A percentile compares a stretch with the other conserved stretches of the same genome.
phyloP scores from a whole-genome alignment of 2,329 filamentous ascomycete genomes.

The Penicillium sp. region DNA sequence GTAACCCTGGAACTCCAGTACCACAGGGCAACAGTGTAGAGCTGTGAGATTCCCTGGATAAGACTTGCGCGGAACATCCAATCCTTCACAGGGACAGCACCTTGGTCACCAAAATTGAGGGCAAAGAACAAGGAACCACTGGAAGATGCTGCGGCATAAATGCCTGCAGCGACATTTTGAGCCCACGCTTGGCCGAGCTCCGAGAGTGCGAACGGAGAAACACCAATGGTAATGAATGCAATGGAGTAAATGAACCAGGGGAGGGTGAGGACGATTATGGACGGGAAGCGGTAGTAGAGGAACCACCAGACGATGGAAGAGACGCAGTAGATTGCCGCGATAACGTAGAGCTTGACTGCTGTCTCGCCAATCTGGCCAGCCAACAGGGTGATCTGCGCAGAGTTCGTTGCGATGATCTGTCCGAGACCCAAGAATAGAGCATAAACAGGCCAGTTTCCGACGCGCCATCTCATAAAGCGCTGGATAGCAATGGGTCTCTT shows the following conservation, averaged over 20 bases:
- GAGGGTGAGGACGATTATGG: slow-evolving; percentile 55
- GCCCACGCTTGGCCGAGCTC: slow-evolving; percentile 51
- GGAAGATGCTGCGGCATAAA: slow-evolving; percentile 62
- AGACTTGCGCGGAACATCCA: slow-evolving; percentile 66
- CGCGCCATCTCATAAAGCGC: slow-evolving; percentile 54
- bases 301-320: slow-evolving; percentile 63
- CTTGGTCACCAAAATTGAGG: slow-evolving; percentile 65
- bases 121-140: slow-evolving; percentile 66
- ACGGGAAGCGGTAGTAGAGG: slow-evolving; percentile 57
- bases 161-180: slow-evolving; percentile 59
- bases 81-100: slow-evolving; percentile 59
- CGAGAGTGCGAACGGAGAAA: slow-evolving; percentile 53
- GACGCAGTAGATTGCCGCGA: slow-evolving; percentile 58
- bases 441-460: slow-evolving; percentile 64
- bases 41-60: slow-evolving; percentile 65
- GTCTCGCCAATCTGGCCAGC: slow-evolving; percentile 62
- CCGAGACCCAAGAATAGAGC: slow-evolving; percentile 60
- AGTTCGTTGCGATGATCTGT: slow-evolving; percentile 64
- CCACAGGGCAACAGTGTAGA: slow-evolving; percentile 64
- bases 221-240: slow-evolving; percentile 61
- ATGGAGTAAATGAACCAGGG: slow-evolving; percentile 63
- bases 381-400: slow-evolving; percentile 65
- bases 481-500: slow-evolving; percentile 55
- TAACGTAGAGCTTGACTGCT: slow-evolving; percentile 59
- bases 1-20: slow-evolving; percentile 59